A percentile compares a stretch with the other conserved stretches of the same genome.
Conservation (phyloP, 345 rosid genomes). For the Passiflora organensis region DNA sequence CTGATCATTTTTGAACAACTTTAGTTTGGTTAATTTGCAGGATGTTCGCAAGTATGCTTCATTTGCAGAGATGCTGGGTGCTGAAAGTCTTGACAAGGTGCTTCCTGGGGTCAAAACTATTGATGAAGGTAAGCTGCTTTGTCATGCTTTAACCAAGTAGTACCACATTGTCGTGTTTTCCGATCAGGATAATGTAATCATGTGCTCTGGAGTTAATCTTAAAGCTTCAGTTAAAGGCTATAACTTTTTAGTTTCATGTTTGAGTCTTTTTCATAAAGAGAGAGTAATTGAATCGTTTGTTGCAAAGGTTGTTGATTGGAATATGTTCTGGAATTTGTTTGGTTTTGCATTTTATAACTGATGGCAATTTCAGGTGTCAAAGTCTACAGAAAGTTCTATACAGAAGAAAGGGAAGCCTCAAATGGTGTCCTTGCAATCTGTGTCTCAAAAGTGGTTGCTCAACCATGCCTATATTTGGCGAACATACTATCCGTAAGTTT, state of each 20-base stretch:
- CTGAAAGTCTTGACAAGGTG: slow-evolving; percentile 48
- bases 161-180: neutral
- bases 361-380: slow-evolving; percentile 36
- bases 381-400: slow-evolving; percentile 61
- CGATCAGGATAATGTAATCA: neutral
- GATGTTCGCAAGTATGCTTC: slow-evolving; percentile 47
- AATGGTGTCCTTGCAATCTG: slow-evolving; percentile 66
- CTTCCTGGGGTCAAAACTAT: slow-evolving; percentile 61
- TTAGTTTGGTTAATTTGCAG: slow-evolving; percentile 28
- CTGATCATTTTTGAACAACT: too few species aligned
- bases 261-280: too few species aligned
- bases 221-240: too few species aligned
- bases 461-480: slow-evolving; percentile 56
- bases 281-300: too few species aligned
- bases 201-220: too few species aligned
- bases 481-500: slow-evolving; percentile 57
- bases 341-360: neutral
- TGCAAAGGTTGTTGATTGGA: neutral
- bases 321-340: neutral
- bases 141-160: neutral
- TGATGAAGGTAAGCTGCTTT: slow-evolving; percentile 50
- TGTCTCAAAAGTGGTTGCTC: slow-evolving; percentile 41
- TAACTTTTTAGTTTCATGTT: too few species aligned
- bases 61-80: slow-evolving; percentile 59
- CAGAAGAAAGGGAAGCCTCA: slow-evolving; percentile 55